Base-by-base conservation (phyloP, 148 eudicot species). In the Gaultheria prostrata region DNA sequence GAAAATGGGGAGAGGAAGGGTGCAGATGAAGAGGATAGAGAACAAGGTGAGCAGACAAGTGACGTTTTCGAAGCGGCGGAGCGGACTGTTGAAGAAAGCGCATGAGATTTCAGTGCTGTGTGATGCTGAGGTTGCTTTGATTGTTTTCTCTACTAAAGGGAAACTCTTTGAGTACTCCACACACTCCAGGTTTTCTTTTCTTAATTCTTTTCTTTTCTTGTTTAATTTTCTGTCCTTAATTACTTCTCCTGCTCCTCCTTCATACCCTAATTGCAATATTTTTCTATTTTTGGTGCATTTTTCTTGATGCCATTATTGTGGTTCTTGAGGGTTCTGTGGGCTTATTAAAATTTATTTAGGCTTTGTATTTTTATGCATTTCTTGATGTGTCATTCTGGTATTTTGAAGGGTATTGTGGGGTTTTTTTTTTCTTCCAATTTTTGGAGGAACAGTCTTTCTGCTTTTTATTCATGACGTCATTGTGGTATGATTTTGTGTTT, bases 31-130 rank as follows among this genome's bases (percentile, higher is more conserved):
- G 84, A 80, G 84, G 87, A 85, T 85, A 80, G 87, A 85, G 84
- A 85, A 85, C 84, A 85, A 85, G 61, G 82, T 85, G 20, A 85
- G 84, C 26, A 57, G 84, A 49, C 87, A 85, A 69, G 87, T 85
- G 35, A 85, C 87, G 3, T 91, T 93, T 81, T 93, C 94, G 10
- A 93, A 93, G 80, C 72, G 96, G 4, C 30, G 96, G 78, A 71
- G 87, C 1, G 97, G 97, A 17, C 88, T 93, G 84, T 51, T 92
- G 78, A 93, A 93, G 88, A 93, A 93, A 73, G 94, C 97, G 48
- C 90, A 89, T 75, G 97, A 93, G 91, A 92, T 93, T 84, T 93
- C 97, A 0, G 93, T 91, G 10, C 82, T 93, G 0, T 93, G 96
- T 80, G 96, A 93, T 85, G 96, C 94, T 84, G 89, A 93, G 28